Base-by-base conservation (phyloP, 805 yeast genomes). In the Nakazawaea molendinolei region DNA sequence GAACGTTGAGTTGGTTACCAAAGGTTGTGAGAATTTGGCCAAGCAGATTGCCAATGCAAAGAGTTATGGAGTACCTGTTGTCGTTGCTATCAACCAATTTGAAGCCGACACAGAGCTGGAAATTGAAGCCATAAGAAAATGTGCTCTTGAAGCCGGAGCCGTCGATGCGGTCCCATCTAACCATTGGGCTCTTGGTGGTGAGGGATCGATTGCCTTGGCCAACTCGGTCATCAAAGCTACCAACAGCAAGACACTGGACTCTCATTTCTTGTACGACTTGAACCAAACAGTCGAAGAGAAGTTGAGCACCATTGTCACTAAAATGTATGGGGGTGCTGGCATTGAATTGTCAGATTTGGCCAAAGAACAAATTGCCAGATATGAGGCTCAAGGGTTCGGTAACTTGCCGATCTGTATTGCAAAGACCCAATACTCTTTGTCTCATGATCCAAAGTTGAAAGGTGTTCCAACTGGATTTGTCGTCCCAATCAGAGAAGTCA, bases 111-210 rank as follows among this genome's bases (percentile, higher is more conserved):
- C 85, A 18, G 76, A 65, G 31, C 70, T 67, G 31, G 94, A 83
- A 57, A 76, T 79, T 50, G 79, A 73, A 42, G 67, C 80, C 29
- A 79, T 83, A 44, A 77, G 67, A 51, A 71, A 77, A 52, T 78
- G 71, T 49, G 73, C 92, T 3, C 54, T 79, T 48, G 72, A 72
- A 53, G 89, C 89, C 8, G 94, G 94, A 55, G 94, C 92, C 20
- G 59, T 58, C 32, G 87, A 76, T 50, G 90, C 92, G 16, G 79
- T 83, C 46, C 81, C 78, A 33, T 78, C 89, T 19, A 79, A 83
- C 69, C 94, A 83, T 56, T 83, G 90, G 90, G 87, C 79, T 53
- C 74, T 79, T 61, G 94, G 94, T 66, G 94, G 94, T 52, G 63
- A 60, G 44, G 94, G 94, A 50, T 86, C 94, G 2, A 69, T 80